Conservation (phyloP, 306 rosid species). For the Cucurbita ficifolia region DNA sequence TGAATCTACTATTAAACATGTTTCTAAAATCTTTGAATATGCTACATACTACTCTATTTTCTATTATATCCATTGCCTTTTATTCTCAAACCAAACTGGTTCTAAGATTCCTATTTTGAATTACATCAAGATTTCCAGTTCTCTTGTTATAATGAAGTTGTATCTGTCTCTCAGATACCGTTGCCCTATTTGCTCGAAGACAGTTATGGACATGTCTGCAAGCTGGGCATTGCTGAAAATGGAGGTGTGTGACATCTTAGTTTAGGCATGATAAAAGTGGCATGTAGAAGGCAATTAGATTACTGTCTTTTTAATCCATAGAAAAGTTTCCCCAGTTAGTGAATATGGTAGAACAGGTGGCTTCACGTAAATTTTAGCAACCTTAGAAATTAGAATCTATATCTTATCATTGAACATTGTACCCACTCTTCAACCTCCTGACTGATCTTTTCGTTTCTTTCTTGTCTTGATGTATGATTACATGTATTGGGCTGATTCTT, state of each 20-base stretch:
- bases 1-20: neutral
- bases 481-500: neutral
- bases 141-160: neutral
- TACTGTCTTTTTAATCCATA: neutral
- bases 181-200: conserved; percentile 59
- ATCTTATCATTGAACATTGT: neutral
- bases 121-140: neutral
- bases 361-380: neutral
- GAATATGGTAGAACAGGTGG: neutral
- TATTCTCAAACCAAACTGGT: neutral
- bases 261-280: neutral
- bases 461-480: neutral
- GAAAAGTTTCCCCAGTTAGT: neutral
- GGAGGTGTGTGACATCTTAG: conserved; percentile 24
- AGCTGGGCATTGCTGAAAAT: conserved; percentile 30
- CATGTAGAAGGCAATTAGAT: neutral
- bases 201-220: conserved; percentile 29
- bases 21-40: neutral
- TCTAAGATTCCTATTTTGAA: neutral
- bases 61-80: neutral
- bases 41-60: neutral
- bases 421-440: neutral
- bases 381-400: neutral
- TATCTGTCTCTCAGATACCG: conserved; percentile 32
- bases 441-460: neutral